Percentiles rank a stretch among this genome's conserved stretches.
Evolutionary conservation across 352 stramenopile genomes (phyloP).

Genomic region (Phytophthora sp.): DNA sequence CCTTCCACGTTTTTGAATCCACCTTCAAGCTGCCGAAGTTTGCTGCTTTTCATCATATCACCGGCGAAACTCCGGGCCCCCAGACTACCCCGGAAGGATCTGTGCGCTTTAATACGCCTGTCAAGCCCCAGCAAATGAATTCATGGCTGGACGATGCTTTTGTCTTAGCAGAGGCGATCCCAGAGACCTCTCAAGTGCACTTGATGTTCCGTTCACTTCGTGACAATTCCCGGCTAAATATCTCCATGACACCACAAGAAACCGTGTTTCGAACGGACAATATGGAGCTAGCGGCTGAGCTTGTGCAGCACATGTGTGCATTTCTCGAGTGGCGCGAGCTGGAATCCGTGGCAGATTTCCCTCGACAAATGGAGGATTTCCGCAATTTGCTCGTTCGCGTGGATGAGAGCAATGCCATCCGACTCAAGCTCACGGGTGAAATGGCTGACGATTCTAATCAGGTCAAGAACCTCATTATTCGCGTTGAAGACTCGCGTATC

Average conservation of each 20-base stretch:
- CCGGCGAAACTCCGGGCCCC: constrained; percentile 23
- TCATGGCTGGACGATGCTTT: constrained; percentile 79
- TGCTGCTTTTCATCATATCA: constrained; percentile 75
- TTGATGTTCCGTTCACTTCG: constrained; percentile 69
- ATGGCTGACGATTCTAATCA: constrained; percentile 93
- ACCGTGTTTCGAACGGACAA: constrained; percentile 79
- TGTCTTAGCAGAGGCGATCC: constrained; percentile 43
- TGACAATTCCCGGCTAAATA: constrained; percentile 54
- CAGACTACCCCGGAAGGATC: constrained; percentile 49
- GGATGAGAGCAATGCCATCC: constrained; percentile 88
- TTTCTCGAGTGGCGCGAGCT: constrained; percentile 89
- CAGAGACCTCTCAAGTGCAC: constrained; percentile 49
- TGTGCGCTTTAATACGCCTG: constrained; percentile 74
- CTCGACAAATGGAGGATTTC: constrained; percentile 88
- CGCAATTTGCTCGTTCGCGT: constrained; percentile 76
- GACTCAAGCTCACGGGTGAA: constrained; percentile 91
- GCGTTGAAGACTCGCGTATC: constrained; percentile 92
- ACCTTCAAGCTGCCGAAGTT: constrained; percentile 87
- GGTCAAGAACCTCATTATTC: constrained; percentile 92
- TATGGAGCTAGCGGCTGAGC: constrained; percentile 87
- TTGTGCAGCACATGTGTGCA: constrained; percentile 89
- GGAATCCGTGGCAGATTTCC: constrained; percentile 87
- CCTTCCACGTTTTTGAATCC: constrained; percentile 90
- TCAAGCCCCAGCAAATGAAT: constrained; percentile 78
- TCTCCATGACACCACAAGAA: constrained; percentile 60